Base-by-base conservation (phyloP, 1,284 basidiomycete species). In the Leccinum pachyderme region DNA sequence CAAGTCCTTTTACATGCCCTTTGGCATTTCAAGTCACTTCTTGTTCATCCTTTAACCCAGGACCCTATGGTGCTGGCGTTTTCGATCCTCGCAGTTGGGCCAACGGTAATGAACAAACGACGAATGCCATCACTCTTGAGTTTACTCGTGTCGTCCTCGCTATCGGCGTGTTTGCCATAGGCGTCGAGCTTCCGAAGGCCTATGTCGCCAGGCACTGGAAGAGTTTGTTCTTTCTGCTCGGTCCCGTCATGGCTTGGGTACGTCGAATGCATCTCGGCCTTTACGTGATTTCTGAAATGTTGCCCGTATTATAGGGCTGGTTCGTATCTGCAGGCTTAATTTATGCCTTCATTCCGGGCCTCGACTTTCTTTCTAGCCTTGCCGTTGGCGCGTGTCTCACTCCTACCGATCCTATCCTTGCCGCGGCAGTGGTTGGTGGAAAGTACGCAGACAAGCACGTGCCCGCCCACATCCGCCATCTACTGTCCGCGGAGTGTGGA, bases 371-470 rank as follows among this genome's bases (percentile, higher is more conserved):
- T 41, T 91, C 91, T 4, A 84, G 87, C 48, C 81, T 98, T 60
- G 92, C 91, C 50, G 85, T 98, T 53, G 94, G 92, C 15, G 95
- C 96, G 0, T 96, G 93, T 71, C 84, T 98, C 27, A 98, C 96
- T 0, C 97, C 96, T 0, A 98, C 97, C 9, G 97, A 99, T 73
- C 96, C 96, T 22, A 94, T 95, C 61, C 80, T 95, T 37, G 90
- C 93, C 1, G 91, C 91, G 25, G 90, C 88, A 4, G 84, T 99
- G 53, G 89, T 99, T 12, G 96, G 97, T 67, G 96, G 97, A 52
- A 96, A 94, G 73, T 99, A 96, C 76, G 96, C 96, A 2, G 92
- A 99, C 72, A 97, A 98, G 69, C 96, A 99, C 66, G 96, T 99
- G 15, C 96, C 96, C 0, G 88, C 93, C 0, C 97, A 99, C 71